Evolutionary conservation across 768 basidiomycete genomes (phyloP), one percentile per base, ranked within the genome.

Genomic region (Pseudohyphozyma bogoriensis): DNA sequence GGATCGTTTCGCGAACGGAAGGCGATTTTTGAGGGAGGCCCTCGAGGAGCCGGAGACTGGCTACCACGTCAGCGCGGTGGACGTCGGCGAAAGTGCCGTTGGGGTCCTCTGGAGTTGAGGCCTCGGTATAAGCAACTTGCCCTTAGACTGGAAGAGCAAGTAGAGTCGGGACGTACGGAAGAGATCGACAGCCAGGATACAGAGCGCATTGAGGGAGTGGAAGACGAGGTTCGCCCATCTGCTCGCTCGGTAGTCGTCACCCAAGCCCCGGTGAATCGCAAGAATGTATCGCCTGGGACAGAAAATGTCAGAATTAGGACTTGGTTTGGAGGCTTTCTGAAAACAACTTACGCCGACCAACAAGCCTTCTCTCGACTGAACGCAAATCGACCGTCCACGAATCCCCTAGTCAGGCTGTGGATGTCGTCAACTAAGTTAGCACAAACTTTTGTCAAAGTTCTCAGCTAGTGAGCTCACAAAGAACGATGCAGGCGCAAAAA

Each of bases 401-500:
- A 26, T 0, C 62, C 66, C 28, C 62, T 62, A 1, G 62, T 54
- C 33, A 67, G 47, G 52, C 66, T 67, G 50, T 11, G 3, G 12
- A n/a, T 4, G 11, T n/a, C n/a, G n/a, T 3, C 11, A 7, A 24
- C 18, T 18, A 33, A 20, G 18, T n/a, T n/a, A 53, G 50, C 29
- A 2, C 28, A 35, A 31, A n/a, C 26, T 4, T 49, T 49, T 49
- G 9, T 16, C 16, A 20, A 31, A 51, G 12, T 18, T n/a, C 12
- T 49, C 47, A 24, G 31, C 1, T 7, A 26, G 29, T 13, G 1
- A 35, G 24, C 33, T 18, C 54, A 67, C 66, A 67, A 64, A 9
- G 62, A 59, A 16, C 62, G 56, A 32, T 64, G 58, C 36, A 67
- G 44, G 13, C 62, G 40, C 15, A 67, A 45, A n/a, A 36, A 51